Conservation (phyloP, 2,329 filamentous ascomycete genomes). For the Penicillium decumbens region DNA sequence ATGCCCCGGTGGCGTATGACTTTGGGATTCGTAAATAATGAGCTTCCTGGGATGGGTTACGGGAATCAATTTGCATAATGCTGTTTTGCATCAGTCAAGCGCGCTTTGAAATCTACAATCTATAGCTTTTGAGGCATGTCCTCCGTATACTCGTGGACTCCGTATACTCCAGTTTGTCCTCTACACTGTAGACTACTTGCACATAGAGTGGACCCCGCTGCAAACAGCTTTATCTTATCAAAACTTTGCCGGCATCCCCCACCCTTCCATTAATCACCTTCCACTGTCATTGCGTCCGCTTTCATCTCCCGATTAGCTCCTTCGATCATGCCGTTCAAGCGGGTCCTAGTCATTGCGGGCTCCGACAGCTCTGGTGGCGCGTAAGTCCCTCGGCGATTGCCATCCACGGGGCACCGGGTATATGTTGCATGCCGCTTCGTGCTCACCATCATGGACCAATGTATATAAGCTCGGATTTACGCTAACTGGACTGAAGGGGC, state of each 20-base stretch:
- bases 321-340: constrained; percentile 38
- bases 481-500: constrained; percentile 55
- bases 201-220: neutral
- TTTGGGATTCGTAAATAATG: constrained; percentile 28
- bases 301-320: constrained; percentile 11
- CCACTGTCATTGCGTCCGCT: neutral
- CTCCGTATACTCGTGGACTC: neutral
- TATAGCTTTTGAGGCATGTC: neutral
- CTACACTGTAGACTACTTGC: neutral
- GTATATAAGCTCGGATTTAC: neutral
- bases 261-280: neutral
- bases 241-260: constrained; percentile 5
- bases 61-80: constrained; percentile 14
- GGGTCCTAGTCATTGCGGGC: constrained; percentile 77
- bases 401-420: constrained; percentile 1
- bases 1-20: constrained; percentile 21
- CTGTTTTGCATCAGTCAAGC: neutral
- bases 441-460: neutral
- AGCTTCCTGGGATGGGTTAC: constrained; percentile 6
- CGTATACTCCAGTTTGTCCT: too few species aligned
- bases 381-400: constrained; percentile 48
- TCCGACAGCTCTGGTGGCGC: constrained; percentile 90
- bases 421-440: neutral
- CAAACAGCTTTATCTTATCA: constrained; percentile 13
- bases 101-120: too few species aligned